phyloP scores from a whole-genome alignment of 2,329 filamentous ascomycete species.

The Aspergillus neoniger region DNA sequence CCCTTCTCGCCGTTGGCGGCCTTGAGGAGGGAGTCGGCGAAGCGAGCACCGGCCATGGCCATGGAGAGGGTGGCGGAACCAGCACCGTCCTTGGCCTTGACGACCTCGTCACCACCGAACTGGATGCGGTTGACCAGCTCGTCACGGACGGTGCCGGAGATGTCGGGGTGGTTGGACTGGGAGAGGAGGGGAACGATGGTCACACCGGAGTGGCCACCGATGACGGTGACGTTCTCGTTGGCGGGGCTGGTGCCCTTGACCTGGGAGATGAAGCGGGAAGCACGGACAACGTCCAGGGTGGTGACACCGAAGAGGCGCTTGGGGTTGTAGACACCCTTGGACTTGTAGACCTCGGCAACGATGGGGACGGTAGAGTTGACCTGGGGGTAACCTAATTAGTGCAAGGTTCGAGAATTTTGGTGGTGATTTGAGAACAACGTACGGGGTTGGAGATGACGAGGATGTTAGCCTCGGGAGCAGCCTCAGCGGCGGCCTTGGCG shows the following conservation, averaged over 20 bases:
- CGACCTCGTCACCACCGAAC: conserved; percentile 98
- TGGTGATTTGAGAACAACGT: conserved; percentile 28
- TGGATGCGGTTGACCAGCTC: conserved; percentile 91
- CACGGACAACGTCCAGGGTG: conserved; percentile 97
- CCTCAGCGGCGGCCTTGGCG: conserved; percentile 88
- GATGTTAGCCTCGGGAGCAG: conserved; percentile 88
- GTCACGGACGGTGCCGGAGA: conserved; percentile 72
- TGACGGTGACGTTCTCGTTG: conserved; percentile 91
- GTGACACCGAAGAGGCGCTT: conserved; percentile 99
- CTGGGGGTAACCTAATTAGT: conserved; percentile 35
- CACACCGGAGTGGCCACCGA: conserved; percentile 95
- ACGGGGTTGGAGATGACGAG: conserved; percentile 97
- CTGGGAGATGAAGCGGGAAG: conserved; percentile 95
- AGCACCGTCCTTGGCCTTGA: conserved; percentile 97
- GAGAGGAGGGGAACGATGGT: conserved; percentile 98
- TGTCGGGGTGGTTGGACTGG: conserved; percentile 84
- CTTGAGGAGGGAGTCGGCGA: conserved; percentile 90
- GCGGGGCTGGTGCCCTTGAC: conserved; percentile 87
- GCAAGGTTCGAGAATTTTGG: background rate
- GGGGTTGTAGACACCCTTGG: conserved; percentile 94
- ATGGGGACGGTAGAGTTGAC: conserved; percentile 99
- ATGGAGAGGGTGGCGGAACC: conserved; percentile 97
- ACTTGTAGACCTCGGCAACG: conserved; percentile 95
- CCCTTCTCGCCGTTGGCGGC: conserved; percentile 92
- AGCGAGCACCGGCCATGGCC: conserved; percentile 87